Evolutionary conservation across 2,329 filamentous ascomycete species (phyloP).

Genomic region (Tolypocladium paradoxum): DNA sequence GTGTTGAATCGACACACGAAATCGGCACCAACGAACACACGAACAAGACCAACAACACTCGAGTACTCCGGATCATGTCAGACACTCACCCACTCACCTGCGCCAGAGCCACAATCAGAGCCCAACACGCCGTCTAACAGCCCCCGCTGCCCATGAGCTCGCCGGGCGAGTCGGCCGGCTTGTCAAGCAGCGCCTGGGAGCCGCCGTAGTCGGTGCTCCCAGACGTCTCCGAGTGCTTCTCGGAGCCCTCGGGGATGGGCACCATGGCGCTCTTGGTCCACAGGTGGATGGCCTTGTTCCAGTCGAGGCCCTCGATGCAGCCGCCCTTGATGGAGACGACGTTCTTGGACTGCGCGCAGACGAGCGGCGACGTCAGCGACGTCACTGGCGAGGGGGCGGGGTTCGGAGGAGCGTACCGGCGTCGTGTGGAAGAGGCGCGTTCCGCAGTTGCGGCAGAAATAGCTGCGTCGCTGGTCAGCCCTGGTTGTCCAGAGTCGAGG

Average conservation of each 20-base stretch:
- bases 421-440: slow-evolving; percentile 53
- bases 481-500: background rate
- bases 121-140: slow-evolving; percentile 1
- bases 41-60: background rate
- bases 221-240: slow-evolving; percentile 45
- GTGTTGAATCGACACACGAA: background rate
- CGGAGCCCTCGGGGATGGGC: slow-evolving; percentile 54
- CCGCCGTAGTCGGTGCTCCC: slow-evolving; percentile 29
- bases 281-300: slow-evolving; percentile 52
- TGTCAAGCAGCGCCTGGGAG: slow-evolving; percentile 35
- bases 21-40: background rate
- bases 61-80: background rate
- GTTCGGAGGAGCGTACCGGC: slow-evolving; percentile 30
- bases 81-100: background rate
- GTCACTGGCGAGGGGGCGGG: background rate
- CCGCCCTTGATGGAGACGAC: slow-evolving; percentile 57
- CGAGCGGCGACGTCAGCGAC: background rate
- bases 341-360: slow-evolving; percentile 15
- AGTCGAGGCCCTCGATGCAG: slow-evolving; percentile 52
- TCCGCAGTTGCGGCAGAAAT: slow-evolving; percentile 58
- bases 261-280: slow-evolving; percentile 59
- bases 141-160: slow-evolving; percentile 22
- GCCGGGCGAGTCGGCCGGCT: slow-evolving; percentile 23
- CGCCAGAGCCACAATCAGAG: background rate
- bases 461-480: slow-evolving; percentile 25